Evolutionary conservation across 202 grass and related monocot genomes (phyloP), one percentile per base, ranked within the genome.

Genomic region (Setaria italica): DNA sequence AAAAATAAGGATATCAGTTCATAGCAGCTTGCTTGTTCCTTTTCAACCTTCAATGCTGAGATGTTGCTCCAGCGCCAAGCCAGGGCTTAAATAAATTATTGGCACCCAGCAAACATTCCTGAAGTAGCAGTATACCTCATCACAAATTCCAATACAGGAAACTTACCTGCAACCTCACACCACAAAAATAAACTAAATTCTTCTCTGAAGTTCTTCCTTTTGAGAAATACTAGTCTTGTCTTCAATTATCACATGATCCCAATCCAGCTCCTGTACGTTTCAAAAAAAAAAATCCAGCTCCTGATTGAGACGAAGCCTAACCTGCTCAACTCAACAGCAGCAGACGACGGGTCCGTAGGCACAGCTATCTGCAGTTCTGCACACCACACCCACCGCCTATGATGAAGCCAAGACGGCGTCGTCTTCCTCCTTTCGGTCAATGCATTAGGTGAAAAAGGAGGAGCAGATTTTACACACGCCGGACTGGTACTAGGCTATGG

Each of bases 371-470:
- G 19, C 53, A 19, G 15, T 29, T 9, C 37, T 4, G 4, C 37
- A 41, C 39, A 41, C 39, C 70, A 81, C 29, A 59, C 70, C 86
- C 30, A 75, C 70, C 32, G 20, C 51, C 79, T 16, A 62, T 70
- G 77, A 82, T 71, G 80, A 13, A 30, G 39, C 62, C 25, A 8
- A 60, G 32, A 69, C 42, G 62, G 29, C 50, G 10, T 9, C 49
- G 6, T 10, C 32, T 78, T 51, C 34, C 30, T 83, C 45, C 86
- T 54, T 69, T 77, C 55, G 80, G 86, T 83, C 73, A 84, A 78
- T 48, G 86, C 66, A 65, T 84, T 84, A 66, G 80, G 74, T 84
- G 86, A 70, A 64, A 16, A 48, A 11, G 60, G 21, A 81, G 3
- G 1, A 11, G 20, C 6, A 13, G 11, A 20, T 16, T 54, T 8